Conservation (phyloP, 768 basidiomycete species). For the Mycena belliarum region DNA sequence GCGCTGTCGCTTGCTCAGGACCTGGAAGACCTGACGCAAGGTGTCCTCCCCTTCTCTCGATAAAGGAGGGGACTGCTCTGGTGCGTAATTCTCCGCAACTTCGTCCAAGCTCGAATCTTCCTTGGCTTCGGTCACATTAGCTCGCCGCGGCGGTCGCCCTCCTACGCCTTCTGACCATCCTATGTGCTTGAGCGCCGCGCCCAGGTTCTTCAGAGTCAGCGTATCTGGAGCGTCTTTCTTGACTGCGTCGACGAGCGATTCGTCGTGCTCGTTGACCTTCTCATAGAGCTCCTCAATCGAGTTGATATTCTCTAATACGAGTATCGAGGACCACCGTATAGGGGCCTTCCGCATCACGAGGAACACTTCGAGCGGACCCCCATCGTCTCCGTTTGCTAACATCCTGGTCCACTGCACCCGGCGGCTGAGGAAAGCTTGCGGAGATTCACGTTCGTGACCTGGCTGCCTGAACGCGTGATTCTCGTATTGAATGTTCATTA, state of each 20-base stretch:
- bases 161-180: too few species aligned
- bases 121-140: too few species aligned
- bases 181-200: too few species aligned
- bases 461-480: not conserved
- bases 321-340: not conserved
- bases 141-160: too few species aligned
- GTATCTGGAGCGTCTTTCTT: not conserved
- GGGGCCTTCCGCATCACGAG: not conserved
- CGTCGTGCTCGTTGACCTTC: not conserved
- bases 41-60: too few species aligned
- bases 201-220: too few species aligned
- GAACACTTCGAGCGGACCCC: not conserved
- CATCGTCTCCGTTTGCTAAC: not conserved
- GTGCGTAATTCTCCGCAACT: too few species aligned
- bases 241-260: not conserved
- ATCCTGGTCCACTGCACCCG: not conserved
- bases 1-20: not conserved
- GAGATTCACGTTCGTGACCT: not conserved
- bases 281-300: not conserved
- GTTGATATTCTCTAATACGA: not conserved
- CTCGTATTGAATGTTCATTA: not conserved
- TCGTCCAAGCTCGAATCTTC: too few species aligned
- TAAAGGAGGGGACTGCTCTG: too few species aligned
- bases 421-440: not conserved
- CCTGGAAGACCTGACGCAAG: not conserved